Conservation (phyloP, 306 rosid genomes). For the Lupinus albus region DNA sequence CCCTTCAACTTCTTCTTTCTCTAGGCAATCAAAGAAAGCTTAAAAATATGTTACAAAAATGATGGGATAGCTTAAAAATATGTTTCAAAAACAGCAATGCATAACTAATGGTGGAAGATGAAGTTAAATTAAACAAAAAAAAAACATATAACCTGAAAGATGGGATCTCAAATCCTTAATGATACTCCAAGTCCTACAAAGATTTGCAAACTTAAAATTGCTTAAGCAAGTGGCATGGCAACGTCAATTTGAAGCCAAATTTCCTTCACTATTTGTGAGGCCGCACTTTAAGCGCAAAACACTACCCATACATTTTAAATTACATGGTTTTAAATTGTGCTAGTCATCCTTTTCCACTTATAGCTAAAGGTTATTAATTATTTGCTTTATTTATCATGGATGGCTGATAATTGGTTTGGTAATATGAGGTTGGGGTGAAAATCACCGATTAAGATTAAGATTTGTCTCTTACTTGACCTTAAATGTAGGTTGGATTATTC, state of each 20-base stretch:
- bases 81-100: background rate
- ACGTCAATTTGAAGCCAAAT: conserved; percentile 19
- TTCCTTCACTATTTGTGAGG: conserved; percentile 29
- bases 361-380: background rate
- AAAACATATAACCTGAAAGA: conserved; percentile 35
- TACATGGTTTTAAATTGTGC: background rate
- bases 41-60: no score
- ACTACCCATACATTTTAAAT: conserved; percentile 14
- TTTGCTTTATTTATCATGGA: conserved; percentile 30
- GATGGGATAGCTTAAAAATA: no score
- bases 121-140: conserved; percentile 16
- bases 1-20: no score
- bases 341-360: conserved; percentile 7
- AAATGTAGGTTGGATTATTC: no score
- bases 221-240: conserved; percentile 1
- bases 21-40: no score
- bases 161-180: conserved; percentile 3
- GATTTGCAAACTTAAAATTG: conserved; percentile 27
- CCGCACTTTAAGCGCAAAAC: conserved; percentile 15
- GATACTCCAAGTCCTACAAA: background rate
- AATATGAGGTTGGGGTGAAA: background rate
- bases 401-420: background rate
- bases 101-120: background rate
- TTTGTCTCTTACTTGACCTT: no score
- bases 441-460: no score